Evolutionary conservation across 176 grass and related monocot genomes (phyloP).

Genomic region (Canna indica): DNA sequence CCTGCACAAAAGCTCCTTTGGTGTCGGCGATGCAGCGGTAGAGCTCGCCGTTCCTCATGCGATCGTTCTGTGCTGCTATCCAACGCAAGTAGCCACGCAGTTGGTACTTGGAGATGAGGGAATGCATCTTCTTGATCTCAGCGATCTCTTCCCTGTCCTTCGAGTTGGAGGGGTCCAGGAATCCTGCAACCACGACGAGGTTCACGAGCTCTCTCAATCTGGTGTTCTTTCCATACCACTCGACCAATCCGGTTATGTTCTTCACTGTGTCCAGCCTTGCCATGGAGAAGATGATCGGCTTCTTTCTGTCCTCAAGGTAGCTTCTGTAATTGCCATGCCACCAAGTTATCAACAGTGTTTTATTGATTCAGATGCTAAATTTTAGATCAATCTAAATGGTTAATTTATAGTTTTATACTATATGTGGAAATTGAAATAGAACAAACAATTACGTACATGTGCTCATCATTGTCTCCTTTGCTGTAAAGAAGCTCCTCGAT

Average conservation of each 20-base stretch:
- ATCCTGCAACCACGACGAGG: constrained; percentile 65
- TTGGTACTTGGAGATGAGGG: constrained; percentile 69
- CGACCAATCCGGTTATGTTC: constrained; percentile 85
- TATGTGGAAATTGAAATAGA: background rate
- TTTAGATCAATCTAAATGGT: background rate
- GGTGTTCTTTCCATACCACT: constrained; percentile 85
- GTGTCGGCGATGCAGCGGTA: constrained; percentile 83
- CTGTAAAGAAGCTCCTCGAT: constrained; percentile 85
- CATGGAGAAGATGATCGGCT: constrained; percentile 94
- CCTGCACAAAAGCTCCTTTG: constrained; percentile 95
- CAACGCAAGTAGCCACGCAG: constrained; percentile 73
- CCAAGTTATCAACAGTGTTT: background rate
- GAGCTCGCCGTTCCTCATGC: constrained; percentile 73
- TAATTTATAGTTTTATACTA: background rate
- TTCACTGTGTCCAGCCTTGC: constrained; percentile 94
- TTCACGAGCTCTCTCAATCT: constrained; percentile 72
- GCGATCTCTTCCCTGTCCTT: constrained; percentile 91
- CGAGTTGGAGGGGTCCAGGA: constrained; percentile 68
- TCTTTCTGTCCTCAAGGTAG: constrained; percentile 51
- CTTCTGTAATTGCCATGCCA: constrained; percentile 37
- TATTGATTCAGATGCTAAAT: background rate
- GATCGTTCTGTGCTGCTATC: constrained; percentile 81
- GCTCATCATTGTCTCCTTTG: constrained; percentile 58
- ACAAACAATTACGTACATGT: constrained; percentile 41
- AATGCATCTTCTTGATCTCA: constrained; percentile 94